Evolutionary conservation across 1,284 basidiomycete genomes (phyloP).

Genomic region (Kwoniella shivajii): DNA sequence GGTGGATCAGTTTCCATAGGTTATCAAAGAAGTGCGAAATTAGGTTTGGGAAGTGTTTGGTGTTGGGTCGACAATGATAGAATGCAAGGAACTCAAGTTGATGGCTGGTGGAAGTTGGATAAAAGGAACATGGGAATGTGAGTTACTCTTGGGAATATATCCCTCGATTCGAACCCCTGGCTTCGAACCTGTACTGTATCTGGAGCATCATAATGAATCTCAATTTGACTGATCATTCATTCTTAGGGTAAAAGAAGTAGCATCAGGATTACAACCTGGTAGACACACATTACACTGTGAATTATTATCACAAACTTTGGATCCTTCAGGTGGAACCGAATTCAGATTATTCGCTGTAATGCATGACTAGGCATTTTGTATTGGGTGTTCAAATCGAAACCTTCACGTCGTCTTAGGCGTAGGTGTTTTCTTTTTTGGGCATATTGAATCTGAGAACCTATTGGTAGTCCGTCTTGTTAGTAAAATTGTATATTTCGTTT

Average conservation of each 20-base stretch:
- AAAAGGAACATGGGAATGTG: constrained; percentile 47
- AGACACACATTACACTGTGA: constrained; percentile 40
- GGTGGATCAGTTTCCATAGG: constrained; percentile 42
- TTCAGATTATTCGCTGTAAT: constrained; percentile 28
- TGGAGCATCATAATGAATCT: not conserved
- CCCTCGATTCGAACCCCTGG: not conserved
- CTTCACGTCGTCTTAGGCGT: no score
- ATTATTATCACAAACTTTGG: constrained; percentile 30
- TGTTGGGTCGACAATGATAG: constrained; percentile 43
- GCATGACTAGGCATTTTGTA: constrained; percentile 22
- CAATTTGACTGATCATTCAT: not conserved
- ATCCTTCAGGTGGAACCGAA: constrained; percentile 31
- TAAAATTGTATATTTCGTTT: no score
- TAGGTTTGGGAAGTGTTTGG: constrained; percentile 36
- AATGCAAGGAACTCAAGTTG: constrained; percentile 20
- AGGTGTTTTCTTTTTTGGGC: no score
- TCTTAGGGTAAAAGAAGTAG: constrained; percentile 36
- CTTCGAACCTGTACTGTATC: not conserved
- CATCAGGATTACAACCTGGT: constrained; percentile 33
- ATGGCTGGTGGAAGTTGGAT: constrained; percentile 42
- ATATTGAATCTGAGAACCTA: no score
- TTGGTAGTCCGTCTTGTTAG: no score
- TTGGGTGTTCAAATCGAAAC: no score
- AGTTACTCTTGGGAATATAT: constrained; percentile 7
- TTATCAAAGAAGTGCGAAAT: constrained; percentile 37